phyloP scores from a whole-genome alignment of 441 rosid genomes.

The Pelargonium citronellum region DNA sequence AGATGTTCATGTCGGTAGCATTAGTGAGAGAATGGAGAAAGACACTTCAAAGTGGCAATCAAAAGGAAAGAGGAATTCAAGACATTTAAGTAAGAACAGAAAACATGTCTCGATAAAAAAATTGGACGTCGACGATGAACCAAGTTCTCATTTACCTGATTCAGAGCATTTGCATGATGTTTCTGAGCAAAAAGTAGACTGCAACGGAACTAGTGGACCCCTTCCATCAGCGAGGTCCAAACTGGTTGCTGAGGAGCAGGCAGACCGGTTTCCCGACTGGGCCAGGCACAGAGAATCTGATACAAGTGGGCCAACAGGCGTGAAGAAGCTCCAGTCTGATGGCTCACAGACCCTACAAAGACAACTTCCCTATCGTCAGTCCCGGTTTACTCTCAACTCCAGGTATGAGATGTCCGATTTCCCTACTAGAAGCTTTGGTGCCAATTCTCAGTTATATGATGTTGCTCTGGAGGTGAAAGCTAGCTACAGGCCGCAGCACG shows the following conservation, averaged over 20 bases:
- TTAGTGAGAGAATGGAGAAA: constrained; percentile 58
- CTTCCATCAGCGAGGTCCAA: constrained; percentile 9
- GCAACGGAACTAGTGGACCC: constrained; percentile 24
- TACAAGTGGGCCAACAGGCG: constrained; percentile 29
- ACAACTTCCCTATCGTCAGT: constrained; percentile 50
- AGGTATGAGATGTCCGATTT: constrained; percentile 42
- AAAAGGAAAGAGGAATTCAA: constrained; percentile 90
- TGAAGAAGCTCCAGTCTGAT: constrained; percentile 25
- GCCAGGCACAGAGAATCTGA: constrained; percentile 31
- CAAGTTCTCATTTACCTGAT: constrained; percentile 30
- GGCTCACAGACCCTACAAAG: constrained; percentile 44
- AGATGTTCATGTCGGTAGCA: constrained; percentile 26
- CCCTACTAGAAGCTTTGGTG: constrained; percentile 31
- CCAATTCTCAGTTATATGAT: constrained; percentile 48
- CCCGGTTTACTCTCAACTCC: constrained; percentile 45
- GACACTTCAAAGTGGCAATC: constrained; percentile 79
- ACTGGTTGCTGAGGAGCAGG: constrained; percentile 25
- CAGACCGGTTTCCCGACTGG: constrained; percentile 24
- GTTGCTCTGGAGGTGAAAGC: constrained; percentile 77
- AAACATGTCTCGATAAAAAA: constrained; percentile 48
- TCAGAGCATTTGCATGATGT: constrained; percentile 33
- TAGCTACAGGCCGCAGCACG: constrained; percentile 58
- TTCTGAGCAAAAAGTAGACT: constrained; percentile 31
- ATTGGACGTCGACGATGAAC: constrained; percentile 37
- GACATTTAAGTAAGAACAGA: constrained; percentile 53